Evolutionary conservation across 441 rosid species (phyloP).

Genomic region (Gossypium schwendimanii): DNA sequence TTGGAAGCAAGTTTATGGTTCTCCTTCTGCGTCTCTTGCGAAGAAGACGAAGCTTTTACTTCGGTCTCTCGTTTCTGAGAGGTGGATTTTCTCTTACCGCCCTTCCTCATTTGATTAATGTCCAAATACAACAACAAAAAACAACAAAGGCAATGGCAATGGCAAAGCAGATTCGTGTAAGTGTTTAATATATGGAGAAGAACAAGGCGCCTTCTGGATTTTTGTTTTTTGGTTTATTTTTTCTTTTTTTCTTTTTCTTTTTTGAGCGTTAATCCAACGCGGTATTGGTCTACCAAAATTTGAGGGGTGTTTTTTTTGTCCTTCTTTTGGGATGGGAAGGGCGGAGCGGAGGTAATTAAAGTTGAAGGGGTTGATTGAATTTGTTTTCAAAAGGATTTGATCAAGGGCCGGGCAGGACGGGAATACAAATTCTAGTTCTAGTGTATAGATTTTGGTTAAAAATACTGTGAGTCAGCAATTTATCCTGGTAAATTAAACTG

Average conservation of each 20-base stretch:
- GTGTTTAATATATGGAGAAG: background rate
- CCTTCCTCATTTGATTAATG: slow-evolving; percentile 47
- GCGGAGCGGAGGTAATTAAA: background rate
- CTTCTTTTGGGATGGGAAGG: background rate
- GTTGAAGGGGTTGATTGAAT: background rate
- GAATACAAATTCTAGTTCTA: no score
- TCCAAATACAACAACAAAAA: background rate
- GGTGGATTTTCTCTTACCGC: slow-evolving; percentile 59
- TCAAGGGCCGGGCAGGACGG: no score
- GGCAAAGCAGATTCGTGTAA: background rate
- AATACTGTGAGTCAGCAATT: no score
- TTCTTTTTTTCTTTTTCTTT: no score
- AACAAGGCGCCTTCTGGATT: background rate
- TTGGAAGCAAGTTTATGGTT: slow-evolving; percentile 24
- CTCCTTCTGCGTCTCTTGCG: slow-evolving; percentile 18
- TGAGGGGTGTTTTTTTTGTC: background rate
- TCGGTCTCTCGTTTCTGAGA: slow-evolving; percentile 23
- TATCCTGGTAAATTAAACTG: no score
- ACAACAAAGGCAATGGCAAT: background rate
- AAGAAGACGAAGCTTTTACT: slow-evolving; percentile 19
- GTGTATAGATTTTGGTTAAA: no score
- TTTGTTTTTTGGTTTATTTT: background rate
- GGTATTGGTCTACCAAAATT: background rate
- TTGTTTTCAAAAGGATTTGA: background rate
- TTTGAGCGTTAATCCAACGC: no score